phyloP scores from a whole-genome alignment of 148 eudicot species.

The Limonium bicolor region DNA sequence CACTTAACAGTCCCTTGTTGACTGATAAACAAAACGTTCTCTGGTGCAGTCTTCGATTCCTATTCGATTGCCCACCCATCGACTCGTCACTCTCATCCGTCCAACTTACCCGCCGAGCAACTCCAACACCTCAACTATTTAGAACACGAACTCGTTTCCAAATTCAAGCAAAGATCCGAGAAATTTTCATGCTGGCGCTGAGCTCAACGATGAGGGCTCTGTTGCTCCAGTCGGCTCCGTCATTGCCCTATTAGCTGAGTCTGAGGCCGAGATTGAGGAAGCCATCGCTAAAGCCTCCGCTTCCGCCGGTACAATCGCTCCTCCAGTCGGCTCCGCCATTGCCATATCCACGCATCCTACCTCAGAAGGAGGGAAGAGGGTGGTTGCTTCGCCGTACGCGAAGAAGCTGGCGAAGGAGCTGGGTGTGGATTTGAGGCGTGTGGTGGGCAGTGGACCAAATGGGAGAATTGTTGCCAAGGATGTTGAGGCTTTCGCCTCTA shows the following conservation, averaged over 20 bases:
- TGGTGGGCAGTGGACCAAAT: slow-evolving; percentile 76
- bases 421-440: slow-evolving; percentile 61
- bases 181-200: slow-evolving; percentile 82
- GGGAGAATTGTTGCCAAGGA: slow-evolving; percentile 99
- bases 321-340: slow-evolving; percentile 6
- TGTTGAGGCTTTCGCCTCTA: slow-evolving; percentile 54
- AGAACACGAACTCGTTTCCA: slow-evolving; percentile 2
- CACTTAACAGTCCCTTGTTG: no score
- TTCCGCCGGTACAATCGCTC: slow-evolving; percentile 4
- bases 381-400: slow-evolving; percentile 95
- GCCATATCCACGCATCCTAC: slow-evolving; percentile 51
- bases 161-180: slow-evolving; percentile 39
- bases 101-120: slow-evolving; percentile 13
- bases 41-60: no score
- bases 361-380: slow-evolving; percentile 82
- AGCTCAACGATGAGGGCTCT: slow-evolving; percentile 83
- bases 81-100: slow-evolving; percentile 31
- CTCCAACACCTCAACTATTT: slow-evolving; percentile 4
- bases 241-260: slow-evolving; percentile 74
- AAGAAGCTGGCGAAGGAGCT: slow-evolving; percentile 88
- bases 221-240: slow-evolving; percentile 84
- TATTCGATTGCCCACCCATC: no score
- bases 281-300: slow-evolving; percentile 17
- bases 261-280: slow-evolving; percentile 45
- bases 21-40: no score